These are phyloP conservation scores for Ophiocordyceps camponoti-leonardi DNA, from an alignment of 2,329 filamentous ascomycete species.

Conservation along the genomic window DNA sequence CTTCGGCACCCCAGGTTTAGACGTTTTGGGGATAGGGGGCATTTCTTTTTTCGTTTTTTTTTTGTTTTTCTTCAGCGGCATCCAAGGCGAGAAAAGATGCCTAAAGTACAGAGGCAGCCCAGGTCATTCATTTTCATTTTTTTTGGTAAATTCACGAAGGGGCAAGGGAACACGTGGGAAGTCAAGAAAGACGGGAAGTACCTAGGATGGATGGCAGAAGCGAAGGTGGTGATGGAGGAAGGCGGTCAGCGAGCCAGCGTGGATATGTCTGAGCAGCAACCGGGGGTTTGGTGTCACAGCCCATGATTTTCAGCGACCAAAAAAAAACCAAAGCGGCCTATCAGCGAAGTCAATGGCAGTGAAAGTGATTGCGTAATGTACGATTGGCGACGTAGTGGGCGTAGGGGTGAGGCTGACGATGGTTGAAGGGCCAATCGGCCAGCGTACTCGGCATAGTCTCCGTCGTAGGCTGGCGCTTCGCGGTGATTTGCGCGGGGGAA, in stretches of 20 bases:
- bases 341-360: background rate
- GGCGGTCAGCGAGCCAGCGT: background rate
- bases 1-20: conserved; percentile 1
- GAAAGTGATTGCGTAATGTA: background rate
- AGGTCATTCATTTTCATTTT: too few species aligned
- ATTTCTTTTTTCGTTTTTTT: background rate
- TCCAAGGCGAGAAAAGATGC: background rate
- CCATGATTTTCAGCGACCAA: background rate
- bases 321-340: too few species aligned
- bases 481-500: background rate
- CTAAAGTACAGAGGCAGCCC: background rate
- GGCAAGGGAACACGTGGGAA: too few species aligned
- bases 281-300: too few species aligned
- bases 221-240: background rate
- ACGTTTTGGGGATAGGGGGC: background rate
- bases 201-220: background rate
- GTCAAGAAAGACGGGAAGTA: too few species aligned
- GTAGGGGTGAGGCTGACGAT: background rate
- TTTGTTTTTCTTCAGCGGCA: background rate
- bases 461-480: background rate
- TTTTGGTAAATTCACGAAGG: too few species aligned
- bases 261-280: too few species aligned
- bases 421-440: background rate
- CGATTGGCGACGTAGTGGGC: background rate
- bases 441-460: background rate